Evolutionary conservation across 306 rosid genomes (phyloP), one percentile per base, ranked within the genome.

Genomic region (Comarum palustre): DNA sequence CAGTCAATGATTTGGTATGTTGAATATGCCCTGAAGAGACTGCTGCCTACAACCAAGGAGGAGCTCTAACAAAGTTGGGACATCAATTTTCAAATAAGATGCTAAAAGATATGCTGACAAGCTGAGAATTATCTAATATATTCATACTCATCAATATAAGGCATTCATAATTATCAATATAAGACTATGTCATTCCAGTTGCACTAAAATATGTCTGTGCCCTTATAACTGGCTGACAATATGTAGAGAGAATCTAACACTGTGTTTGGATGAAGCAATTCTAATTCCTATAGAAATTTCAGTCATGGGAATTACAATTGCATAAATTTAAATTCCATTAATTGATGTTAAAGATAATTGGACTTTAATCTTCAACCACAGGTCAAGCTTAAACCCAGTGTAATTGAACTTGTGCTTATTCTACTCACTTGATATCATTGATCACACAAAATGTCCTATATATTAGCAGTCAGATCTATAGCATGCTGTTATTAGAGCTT

Each of bases 341-440:
- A n/a, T n/a, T n/a, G 12, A 61, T 13, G 60, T 45, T 45, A 22
- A 73, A 58, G 61, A 69, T 51, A 24, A 29, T 48, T 54, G 31
- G 31, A 68, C 73, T 47, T 45, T 16, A 16, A 65, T 14, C 25
- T 27, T 43, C 52, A 68, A 38, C 19, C 58, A 31, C 4, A 19
- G 27, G 20, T 45, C 39, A 48, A 48, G 10, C 27, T 14, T 4
- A 68, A 10, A 52, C 1, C 19, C 16, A 50, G 29, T 48, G 59
- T 29, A 31, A 19, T n/a, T 46, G 31, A 45, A 13, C 41, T 34
- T 34, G 38, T 27, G 39, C 38, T 67, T 2, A 43, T 24, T 67
- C 4, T 43, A 45, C 24, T 2, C 15, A 14, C 10, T 42, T 51
- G 36, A 24, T 66, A 15, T 11, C 20, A 60, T 3, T 10, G 6